These are phyloP conservation scores for Ophiostoma ulmi DNA, from an alignment of 2,329 filamentous ascomycete species.

Conservation along the genomic window DNA sequence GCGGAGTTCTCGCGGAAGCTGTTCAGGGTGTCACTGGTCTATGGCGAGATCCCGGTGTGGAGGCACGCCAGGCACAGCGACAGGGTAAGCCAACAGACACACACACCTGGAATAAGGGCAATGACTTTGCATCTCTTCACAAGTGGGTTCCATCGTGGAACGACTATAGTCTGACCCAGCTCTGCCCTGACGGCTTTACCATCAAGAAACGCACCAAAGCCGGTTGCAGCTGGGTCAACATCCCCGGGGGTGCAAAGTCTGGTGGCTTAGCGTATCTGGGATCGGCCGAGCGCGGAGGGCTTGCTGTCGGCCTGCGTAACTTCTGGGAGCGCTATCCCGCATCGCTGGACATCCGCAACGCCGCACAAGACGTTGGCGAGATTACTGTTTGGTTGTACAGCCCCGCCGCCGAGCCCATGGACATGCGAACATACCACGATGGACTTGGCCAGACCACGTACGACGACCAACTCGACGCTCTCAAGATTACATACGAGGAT, in stretches of 20 bases:
- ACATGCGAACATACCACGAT: constrained; percentile 8
- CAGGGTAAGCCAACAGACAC: not conserved
- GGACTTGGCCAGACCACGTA: constrained; percentile 4
- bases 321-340: constrained; percentile 9
- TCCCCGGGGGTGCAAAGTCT: not conserved
- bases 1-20: not conserved
- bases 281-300: not conserved
- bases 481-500: constrained; percentile 9
- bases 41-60: not conserved
- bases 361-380: not conserved
- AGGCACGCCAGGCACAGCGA: not conserved
- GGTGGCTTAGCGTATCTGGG: constrained; percentile 1
- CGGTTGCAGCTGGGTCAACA: constrained; percentile 1
- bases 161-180: not conserved
- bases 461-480: constrained; percentile 10
- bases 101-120: not conserved
- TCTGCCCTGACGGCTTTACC: constrained; percentile 1
- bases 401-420: not conserved
- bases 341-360: not conserved
- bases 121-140: constrained; percentile 1
- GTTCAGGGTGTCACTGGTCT: not conserved
- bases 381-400: constrained; percentile 4
- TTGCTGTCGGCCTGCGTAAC: not conserved
- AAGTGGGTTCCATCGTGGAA: constrained; percentile 8
- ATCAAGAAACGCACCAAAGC: not conserved